Percentiles rank a stretch among this genome's conserved stretches.
Conservation (phyloP, 768 basidiomycete species). For the Mycena sanguinolenta region DNA sequence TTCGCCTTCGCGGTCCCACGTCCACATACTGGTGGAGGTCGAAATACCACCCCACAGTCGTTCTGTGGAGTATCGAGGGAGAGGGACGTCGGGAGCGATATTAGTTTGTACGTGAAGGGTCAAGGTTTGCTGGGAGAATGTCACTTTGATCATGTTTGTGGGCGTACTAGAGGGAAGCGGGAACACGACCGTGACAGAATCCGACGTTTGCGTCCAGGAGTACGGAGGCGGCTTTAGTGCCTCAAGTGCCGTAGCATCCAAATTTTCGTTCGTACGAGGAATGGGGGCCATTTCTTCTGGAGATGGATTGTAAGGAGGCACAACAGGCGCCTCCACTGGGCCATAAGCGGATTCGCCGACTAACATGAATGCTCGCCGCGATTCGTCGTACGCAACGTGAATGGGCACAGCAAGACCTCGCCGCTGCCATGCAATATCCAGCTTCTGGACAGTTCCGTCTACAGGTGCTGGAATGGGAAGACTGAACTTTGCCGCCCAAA, state of each 20-base stretch:
- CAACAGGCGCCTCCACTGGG: slow-evolving; percentile 48
- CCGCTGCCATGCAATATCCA: slow-evolving; percentile 78
- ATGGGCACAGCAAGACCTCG: slow-evolving; percentile 80
- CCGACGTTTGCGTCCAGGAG: slow-evolving; percentile 92
- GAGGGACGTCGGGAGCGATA: slow-evolving; percentile 48
- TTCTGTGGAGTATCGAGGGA: slow-evolving; percentile 73
- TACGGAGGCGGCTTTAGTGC: slow-evolving; percentile 80
- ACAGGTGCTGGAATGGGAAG: slow-evolving; percentile 54
- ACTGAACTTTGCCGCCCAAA: slow-evolving; percentile 71
- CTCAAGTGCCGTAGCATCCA: slow-evolving; percentile 55
- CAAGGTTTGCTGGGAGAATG: slow-evolving; percentile 74
- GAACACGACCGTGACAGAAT: slow-evolving; percentile 87
- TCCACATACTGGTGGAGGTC: slow-evolving; percentile 89
- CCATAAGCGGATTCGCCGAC: slow-evolving; percentile 71
- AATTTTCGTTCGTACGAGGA: slow-evolving; percentile 70
- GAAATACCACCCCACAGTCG: slow-evolving; percentile 86
- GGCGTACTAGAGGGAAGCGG: slow-evolving; percentile 81
- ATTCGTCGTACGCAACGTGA: slow-evolving; percentile 62
- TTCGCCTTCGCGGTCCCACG: slow-evolving; percentile 86
- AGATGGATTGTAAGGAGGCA: slow-evolving; percentile 66
- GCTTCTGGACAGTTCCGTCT: slow-evolving; percentile 46
- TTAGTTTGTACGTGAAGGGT: slow-evolving; percentile 69
- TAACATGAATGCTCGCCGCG: slow-evolving; percentile 64
- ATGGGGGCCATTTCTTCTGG: slow-evolving; percentile 78
- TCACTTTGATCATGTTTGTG: slow-evolving; percentile 74